phyloP scores from a whole-genome alignment of 2,329 filamentous ascomycete genomes.

The Exophiala xenobiotica region DNA sequence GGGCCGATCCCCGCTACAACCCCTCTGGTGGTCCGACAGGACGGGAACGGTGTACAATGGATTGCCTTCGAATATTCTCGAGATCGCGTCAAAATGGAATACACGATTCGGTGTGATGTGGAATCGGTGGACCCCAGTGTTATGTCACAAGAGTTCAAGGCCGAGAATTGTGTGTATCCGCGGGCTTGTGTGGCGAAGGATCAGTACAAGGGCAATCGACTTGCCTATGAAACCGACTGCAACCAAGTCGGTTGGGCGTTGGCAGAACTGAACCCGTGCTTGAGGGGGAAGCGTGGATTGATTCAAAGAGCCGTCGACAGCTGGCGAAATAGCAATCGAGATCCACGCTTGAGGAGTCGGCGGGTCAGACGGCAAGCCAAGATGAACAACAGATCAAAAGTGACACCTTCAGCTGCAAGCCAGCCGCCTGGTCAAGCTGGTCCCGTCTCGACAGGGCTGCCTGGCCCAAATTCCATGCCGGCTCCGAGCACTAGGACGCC shows the following conservation, averaged over 20 bases:
- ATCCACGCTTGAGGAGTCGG: slow-evolving; percentile 84
- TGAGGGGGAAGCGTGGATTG: slow-evolving; percentile 88
- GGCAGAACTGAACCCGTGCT: slow-evolving; percentile 84
- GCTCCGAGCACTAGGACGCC: slow-evolving; percentile 36
- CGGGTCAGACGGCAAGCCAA: slow-evolving; percentile 94
- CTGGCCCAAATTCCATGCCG: slow-evolving; percentile 61
- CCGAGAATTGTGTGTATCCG: slow-evolving; percentile 97
- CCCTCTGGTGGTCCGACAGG: slow-evolving; percentile 87
- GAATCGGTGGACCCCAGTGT: slow-evolving; percentile 92
- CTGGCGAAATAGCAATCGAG: slow-evolving; percentile 98
- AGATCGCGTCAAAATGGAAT: slow-evolving; percentile 98
- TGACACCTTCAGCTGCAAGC: slow-evolving; percentile 56
- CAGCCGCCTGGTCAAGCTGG: slow-evolving; percentile 68
- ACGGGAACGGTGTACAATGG: slow-evolving; percentile 97
- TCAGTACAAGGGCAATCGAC: slow-evolving; percentile 90
- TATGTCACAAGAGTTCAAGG: slow-evolving; percentile 85
- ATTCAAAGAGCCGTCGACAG: slow-evolving; percentile 97
- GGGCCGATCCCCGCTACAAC: slow-evolving; percentile 97
- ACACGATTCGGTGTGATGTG: slow-evolving; percentile 96
- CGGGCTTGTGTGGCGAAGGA: slow-evolving; percentile 93
- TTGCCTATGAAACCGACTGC: slow-evolving; percentile 97
- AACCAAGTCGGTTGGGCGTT: slow-evolving; percentile 99
- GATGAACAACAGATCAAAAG: slow-evolving; percentile 80
- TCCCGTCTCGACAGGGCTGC: slow-evolving; percentile 63
- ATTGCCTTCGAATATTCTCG: slow-evolving; percentile 98